A percentile compares a stretch with the other conserved stretches of the same genome.
These are phyloP conservation scores for Citrullus mucosospermus DNA, from an alignment of 306 rosid species.

Conservation along the genomic window DNA sequence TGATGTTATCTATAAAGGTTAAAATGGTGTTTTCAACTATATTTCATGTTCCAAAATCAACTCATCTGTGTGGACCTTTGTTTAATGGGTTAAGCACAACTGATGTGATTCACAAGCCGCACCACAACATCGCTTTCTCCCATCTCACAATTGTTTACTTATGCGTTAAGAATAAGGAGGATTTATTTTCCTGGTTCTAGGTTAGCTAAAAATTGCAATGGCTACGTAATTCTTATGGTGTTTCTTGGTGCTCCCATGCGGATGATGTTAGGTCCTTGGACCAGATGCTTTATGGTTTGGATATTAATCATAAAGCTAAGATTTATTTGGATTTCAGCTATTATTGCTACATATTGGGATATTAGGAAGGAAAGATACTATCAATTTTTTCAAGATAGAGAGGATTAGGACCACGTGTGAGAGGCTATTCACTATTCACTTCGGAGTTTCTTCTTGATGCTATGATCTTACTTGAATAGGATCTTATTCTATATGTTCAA, in stretches of 20 bases:
- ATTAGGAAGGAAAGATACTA: background rate
- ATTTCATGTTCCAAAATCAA: background rate
- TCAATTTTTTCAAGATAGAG: background rate
- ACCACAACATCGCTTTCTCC: background rate
- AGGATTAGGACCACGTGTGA: background rate
- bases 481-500: background rate
- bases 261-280: background rate
- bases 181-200: background rate
- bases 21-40: background rate
- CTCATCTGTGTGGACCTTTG: background rate
- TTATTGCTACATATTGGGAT: background rate
- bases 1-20: too few relatives aligned
- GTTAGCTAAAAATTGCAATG: background rate
- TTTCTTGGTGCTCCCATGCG: background rate
- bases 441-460: background rate
- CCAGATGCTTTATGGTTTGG: background rate
- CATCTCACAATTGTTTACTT: background rate
- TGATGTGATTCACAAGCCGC: background rate
- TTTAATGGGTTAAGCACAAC: background rate
- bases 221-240: background rate
- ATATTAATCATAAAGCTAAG: background rate
- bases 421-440: background rate
- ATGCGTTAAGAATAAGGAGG: background rate
- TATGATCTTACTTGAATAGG: background rate
- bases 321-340: background rate